phyloP scores from a whole-genome alignment of 2,329 filamentous ascomycete species.

The Ploettnerulaceae sp. region DNA sequence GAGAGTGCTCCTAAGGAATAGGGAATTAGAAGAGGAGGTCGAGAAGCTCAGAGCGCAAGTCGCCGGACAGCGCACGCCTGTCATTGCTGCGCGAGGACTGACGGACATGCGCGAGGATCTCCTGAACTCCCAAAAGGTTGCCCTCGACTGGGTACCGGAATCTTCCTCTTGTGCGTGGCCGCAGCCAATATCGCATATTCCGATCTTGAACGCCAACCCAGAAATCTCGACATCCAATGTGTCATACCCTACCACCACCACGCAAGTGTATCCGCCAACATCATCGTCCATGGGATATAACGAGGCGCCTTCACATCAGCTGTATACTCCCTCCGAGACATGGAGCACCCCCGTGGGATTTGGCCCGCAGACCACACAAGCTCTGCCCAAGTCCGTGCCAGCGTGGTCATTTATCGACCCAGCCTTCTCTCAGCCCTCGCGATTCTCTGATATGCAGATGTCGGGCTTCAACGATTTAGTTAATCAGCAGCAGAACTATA shows the following conservation, averaged over 20 bases:
- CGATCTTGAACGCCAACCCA: constrained; percentile 4
- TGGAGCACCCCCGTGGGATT: constrained; percentile 25
- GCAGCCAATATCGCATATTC: constrained; percentile 12
- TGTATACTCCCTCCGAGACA: constrained; percentile 22
- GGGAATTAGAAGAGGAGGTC: constrained; percentile 30
- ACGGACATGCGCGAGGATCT: constrained; percentile 25
- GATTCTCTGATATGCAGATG: constrained; percentile 24
- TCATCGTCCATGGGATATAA: constrained; percentile 17
- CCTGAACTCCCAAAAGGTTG: constrained; percentile 23
- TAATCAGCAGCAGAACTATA: constrained; percentile 18
- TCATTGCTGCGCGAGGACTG: neutral
- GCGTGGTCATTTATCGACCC: constrained; percentile 30
- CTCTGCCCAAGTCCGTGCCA: constrained; percentile 20
- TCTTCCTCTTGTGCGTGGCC: constrained; percentile 13
- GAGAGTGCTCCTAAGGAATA: constrained; percentile 30
- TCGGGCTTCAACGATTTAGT: constrained; percentile 26
- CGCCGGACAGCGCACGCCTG: constrained; percentile 15
- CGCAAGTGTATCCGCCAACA: constrained; percentile 15
- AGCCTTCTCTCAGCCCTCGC: constrained; percentile 26
- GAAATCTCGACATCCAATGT: constrained; percentile 14
- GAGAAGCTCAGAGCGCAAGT: constrained; percentile 28
- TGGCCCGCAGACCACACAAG: constrained; percentile 15
- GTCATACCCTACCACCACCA: constrained; percentile 14
- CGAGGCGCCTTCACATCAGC: constrained; percentile 19
- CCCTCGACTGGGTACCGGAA: constrained; percentile 25